Evolutionary conservation across 164 flowering plant species (phyloP).

Genomic region (Magnolia sinica): DNA sequence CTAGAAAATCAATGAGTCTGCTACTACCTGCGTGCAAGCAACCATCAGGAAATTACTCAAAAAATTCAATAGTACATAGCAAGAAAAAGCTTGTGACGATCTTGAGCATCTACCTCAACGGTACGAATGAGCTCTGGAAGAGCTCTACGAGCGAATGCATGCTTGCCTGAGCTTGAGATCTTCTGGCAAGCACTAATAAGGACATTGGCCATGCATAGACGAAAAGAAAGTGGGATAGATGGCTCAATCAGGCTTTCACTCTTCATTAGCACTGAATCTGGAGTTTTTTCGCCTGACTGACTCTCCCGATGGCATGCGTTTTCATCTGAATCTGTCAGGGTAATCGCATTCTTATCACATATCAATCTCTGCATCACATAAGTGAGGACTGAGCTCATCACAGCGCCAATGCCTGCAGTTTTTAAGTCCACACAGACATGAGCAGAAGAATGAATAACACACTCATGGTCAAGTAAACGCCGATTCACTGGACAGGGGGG

Average conservation of each 20-base stretch:
- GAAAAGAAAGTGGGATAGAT: slow-evolving; percentile 42
- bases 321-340: background rate
- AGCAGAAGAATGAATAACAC: background rate
- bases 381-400: slow-evolving; percentile 25
- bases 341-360: background rate
- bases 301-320: background rate
- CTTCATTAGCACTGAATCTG: background rate
- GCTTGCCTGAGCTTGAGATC: slow-evolving; percentile 51
- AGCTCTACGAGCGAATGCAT: slow-evolving; percentile 36
- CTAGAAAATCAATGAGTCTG: too few relatives aligned
- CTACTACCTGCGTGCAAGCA: slow-evolving; percentile 32
- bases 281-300: too few relatives aligned
- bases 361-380: slow-evolving; percentile 37
- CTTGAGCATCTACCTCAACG: slow-evolving; percentile 37
- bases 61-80: background rate
- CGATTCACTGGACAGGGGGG: background rate
- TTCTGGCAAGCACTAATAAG: slow-evolving; percentile 87
- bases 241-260: background rate
- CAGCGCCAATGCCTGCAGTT: slow-evolving; percentile 35
- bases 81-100: background rate
- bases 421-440: background rate
- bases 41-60: background rate
- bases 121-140: slow-evolving; percentile 52
- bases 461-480: background rate
- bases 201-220: slow-evolving; percentile 90